Percentiles rank a stretch among this genome's conserved stretches.
These are phyloP conservation scores for Kwoniella pini DNA, from an alignment of 768 basidiomycete genomes.

Conservation along the genomic window DNA sequence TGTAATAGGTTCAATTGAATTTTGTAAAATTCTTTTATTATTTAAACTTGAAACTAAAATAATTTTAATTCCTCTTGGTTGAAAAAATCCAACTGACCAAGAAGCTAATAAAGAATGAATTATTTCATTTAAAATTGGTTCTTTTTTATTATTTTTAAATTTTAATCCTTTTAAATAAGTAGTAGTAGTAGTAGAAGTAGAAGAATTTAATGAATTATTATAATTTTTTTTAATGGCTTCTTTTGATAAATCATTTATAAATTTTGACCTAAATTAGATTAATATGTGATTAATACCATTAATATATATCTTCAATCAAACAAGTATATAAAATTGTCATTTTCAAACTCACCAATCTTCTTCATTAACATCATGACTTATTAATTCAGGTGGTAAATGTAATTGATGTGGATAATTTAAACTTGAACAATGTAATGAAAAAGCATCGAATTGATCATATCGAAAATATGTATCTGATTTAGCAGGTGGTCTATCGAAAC, in stretches of 20 bases:
- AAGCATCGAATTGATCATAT: slow-evolving; percentile 44
- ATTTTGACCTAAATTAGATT: slow-evolving; percentile 21
- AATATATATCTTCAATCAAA: no score
- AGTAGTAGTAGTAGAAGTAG: no score
- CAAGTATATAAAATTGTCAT: no score
- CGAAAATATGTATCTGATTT: slow-evolving; percentile 35
- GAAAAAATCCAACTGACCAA: slow-evolving; percentile 49
- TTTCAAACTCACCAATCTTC: slow-evolving; percentile 43
- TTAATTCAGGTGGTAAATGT: slow-evolving; percentile 39
- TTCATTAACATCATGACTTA: slow-evolving; percentile 41
- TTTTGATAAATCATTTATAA: slow-evolving; percentile 41
- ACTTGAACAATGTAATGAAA: slow-evolving; percentile 32
- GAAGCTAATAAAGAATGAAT: slow-evolving; percentile 43
- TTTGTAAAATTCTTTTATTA: slow-evolving; percentile 24
- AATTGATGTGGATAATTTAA: slow-evolving; percentile 43
- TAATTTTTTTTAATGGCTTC: slow-evolving; percentile 34
- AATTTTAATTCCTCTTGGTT: slow-evolving; percentile 43
- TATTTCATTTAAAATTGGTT: slow-evolving; percentile 32
- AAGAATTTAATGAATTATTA: no score
- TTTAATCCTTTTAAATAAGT: no score
- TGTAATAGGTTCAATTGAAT: slow-evolving; percentile 33
- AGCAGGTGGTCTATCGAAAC: slow-evolving; percentile 47
- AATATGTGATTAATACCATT: no score
- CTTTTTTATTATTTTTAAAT: no score
- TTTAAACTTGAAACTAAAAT: slow-evolving; percentile 39